Base-by-base conservation (phyloP, 2,329 filamentous ascomycete species). In the Trichophyton benhamiae region DNA sequence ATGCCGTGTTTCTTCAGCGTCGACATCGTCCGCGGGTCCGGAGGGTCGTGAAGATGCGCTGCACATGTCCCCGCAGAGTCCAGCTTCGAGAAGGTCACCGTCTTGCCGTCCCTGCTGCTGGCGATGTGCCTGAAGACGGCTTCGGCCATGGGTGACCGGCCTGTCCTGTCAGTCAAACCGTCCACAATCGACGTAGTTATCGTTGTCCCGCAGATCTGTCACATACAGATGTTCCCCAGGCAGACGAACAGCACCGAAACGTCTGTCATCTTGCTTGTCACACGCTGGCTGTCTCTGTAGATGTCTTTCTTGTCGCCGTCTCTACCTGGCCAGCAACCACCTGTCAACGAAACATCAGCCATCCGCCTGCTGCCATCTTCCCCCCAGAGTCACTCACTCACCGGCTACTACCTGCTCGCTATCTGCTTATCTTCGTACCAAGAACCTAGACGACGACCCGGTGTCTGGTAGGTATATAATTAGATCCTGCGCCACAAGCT, bases 171-270 rank as follows among this genome's bases (percentile, higher is more conserved):
- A 52, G 22, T 2, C 13, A 30, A 9, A 38, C 22, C 11, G 3
- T 25, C 22, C 22, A 4, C 9, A 2, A 25, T 27, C 4, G 22
- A 25, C 22, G 2, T 25, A 3, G 22, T 25, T 3, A 25, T 25
- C 22, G 22, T 25, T 25, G 11, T 25, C 4, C 46, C 0, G 20
- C 22, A 60, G 61, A 59, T 62, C 55, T 44, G n/a, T 20, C 41
- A 63, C 73, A 59, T 70, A 82, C 91, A 99, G 70, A 97, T 97
- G 75, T 99, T 99, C 73, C 94, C 94, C 38, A 97, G 82, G 76
- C 94, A 99, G 68, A 97, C 92, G 72, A 97, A 97, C 59, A 97
- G 83, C 42, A 97, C 87, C 1, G 87, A 91, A 60, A 89, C 71
- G 17, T 9, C 46, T 6, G 46, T n/a, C 41, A 44, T 44, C 41